phyloP scores from a whole-genome alignment of 2,329 filamentous ascomycete genomes.

The Podosphaera xanthii region DNA sequence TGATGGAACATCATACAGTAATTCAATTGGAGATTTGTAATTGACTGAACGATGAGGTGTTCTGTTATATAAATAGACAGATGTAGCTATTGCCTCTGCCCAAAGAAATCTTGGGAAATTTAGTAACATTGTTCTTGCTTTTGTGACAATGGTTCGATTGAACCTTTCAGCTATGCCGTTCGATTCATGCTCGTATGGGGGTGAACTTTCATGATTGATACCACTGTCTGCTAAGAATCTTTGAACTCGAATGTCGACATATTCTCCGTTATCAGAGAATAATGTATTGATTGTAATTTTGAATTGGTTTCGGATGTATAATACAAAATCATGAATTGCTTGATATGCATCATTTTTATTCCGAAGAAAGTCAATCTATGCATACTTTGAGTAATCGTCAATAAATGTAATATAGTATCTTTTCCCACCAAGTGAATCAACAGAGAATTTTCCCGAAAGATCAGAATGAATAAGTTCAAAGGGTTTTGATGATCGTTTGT shows the following conservation, averaged over 20 bases:
- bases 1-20: neutral
- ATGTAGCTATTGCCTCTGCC: neutral
- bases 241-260: neutral
- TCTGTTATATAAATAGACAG: neutral
- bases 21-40: neutral
- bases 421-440: too few relatives aligned
- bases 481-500: neutral
- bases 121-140: neutral
- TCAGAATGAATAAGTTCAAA: too few relatives aligned
- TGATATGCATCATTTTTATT: too few relatives aligned
- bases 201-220: neutral
- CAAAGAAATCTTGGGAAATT: neutral
- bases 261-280: neutral
- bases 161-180: neutral
- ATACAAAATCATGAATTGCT: too few relatives aligned
- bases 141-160: neutral
- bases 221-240: neutral
- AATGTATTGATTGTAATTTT: too few relatives aligned
- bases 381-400: too few relatives aligned
- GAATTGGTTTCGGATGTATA: too few relatives aligned
- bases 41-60: neutral
- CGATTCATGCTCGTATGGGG: neutral
- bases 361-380: too few relatives aligned
- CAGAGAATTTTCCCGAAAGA: too few relatives aligned
- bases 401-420: neutral